phyloP scores from a whole-genome alignment of 176 grass and related monocot species.

The Metroxylon sagu region DNA sequence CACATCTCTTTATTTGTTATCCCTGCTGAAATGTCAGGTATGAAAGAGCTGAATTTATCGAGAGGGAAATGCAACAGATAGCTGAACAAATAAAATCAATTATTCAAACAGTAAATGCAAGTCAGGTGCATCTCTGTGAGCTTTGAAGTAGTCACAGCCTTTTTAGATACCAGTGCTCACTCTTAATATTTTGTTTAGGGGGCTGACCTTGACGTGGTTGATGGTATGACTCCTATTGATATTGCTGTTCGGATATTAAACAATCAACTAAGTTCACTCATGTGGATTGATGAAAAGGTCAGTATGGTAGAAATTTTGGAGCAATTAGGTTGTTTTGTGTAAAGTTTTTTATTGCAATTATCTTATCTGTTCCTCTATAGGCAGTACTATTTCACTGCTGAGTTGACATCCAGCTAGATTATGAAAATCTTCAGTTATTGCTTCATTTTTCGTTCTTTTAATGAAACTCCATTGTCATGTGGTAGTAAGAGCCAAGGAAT shows the following conservation, averaged over 20 bases:
- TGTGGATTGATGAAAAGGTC: conserved; percentile 99
- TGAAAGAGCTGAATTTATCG: conserved; percentile 77
- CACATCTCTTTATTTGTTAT: background rate
- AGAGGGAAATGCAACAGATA: conserved; percentile 89
- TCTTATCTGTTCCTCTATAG: too few species aligned
- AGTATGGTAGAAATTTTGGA: background rate
- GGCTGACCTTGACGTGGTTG: conserved; percentile 48
- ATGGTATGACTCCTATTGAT: conserved; percentile 89
- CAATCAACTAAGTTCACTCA: conserved; percentile 89
- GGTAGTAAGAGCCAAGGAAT: too few species aligned
- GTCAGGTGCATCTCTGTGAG: conserved; percentile 38
- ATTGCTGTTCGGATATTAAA: conserved; percentile 92
- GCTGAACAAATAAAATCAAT: conserved; percentile 96
- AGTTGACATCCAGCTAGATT: too few species aligned
- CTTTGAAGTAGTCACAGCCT: conserved; percentile 7
- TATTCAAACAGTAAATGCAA: conserved; percentile 83
- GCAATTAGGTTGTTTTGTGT: too few species aligned
- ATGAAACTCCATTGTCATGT: too few species aligned
- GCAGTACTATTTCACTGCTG: too few species aligned
- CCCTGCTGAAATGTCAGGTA: conserved; percentile 46
- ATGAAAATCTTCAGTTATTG: too few species aligned
- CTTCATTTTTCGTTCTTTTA: too few species aligned
- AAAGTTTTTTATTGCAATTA: too few species aligned
- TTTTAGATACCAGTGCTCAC: too few species aligned
- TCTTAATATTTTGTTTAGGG: conserved; percentile 35